Evolutionary conservation across 345 rosid species (phyloP).

Genomic region (Salix udensis): DNA sequence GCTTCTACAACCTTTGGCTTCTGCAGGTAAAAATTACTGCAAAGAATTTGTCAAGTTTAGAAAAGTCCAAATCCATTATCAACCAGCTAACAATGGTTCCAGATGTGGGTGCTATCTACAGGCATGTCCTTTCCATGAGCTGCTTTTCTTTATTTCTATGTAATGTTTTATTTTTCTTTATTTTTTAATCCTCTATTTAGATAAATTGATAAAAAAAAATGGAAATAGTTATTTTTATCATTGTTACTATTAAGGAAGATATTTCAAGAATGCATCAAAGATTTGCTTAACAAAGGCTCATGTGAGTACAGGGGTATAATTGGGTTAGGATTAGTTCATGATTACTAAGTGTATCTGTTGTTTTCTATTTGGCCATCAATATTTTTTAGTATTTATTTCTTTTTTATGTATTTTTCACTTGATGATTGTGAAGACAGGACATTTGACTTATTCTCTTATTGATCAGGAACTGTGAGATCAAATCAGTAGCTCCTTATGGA

Average conservation of each 20-base stretch:
- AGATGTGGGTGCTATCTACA: slow-evolving; percentile 74
- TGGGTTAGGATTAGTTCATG: background rate
- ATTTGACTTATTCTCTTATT: slow-evolving; percentile 12
- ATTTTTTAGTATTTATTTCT: slow-evolving; percentile 8
- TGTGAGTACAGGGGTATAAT: background rate
- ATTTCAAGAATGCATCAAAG: background rate
- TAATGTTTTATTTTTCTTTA: background rate
- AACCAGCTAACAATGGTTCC: slow-evolving; percentile 83
- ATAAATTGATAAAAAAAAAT: background rate
- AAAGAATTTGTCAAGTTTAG: slow-evolving; percentile 70
- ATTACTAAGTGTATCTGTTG: background rate
- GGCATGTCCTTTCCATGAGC: slow-evolving; percentile 36
- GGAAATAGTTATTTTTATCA: background rate
- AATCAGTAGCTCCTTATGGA: slow-evolving; percentile 84
- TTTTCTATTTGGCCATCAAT: background rate
- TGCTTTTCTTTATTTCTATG: background rate
- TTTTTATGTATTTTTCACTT: slow-evolving; percentile 5
- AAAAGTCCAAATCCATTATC: slow-evolving; percentile 77
- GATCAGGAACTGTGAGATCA: slow-evolving; percentile 84
- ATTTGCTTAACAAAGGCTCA: background rate
- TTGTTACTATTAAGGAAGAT: background rate
- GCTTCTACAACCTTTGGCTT: slow-evolving; percentile 17
- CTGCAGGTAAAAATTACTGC: slow-evolving; percentile 86
- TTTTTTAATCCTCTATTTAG: background rate
- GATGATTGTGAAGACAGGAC: slow-evolving; percentile 1